Base-by-base conservation (phyloP, 1,284 basidiomycete species). In the Moesziomyces parantarcticus region DNA sequence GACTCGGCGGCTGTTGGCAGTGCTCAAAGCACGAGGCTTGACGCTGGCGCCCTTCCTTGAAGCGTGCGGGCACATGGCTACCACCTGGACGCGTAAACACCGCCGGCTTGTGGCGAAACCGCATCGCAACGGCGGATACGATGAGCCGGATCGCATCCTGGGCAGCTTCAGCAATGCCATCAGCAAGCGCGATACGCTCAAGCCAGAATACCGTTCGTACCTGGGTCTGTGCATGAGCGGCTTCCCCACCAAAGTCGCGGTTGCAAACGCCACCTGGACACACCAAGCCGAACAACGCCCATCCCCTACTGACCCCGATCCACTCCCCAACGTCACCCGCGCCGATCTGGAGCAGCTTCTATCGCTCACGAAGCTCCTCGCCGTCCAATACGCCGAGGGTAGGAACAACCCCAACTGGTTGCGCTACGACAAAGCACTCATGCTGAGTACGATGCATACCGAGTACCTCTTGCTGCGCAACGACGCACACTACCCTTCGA, bases 21-120 rank as follows among this genome's bases (percentile, higher is more conserved):
- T 50, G 14, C 22, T 69, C 7, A 68, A 65, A 22, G 14, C n/a
- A 1, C 39, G 26, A 25, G 58, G 58, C 1, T 20, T 69, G 43
- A 68, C 70, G 1, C 10, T 69, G 14, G 70, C 70, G 13, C 70
- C 70, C 3, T 69, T 73, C 23, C 29, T 62, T 22, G 70, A 73
- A 34, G 65, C 70, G 2, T 29, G 41, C 14, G n/a, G 22, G 7
- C 50, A 64, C 34, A 58, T 69, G 53, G 40, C 70, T 3, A 68
- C 65, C 26, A 61, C 44, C 3, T 73, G 70, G 70, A 48, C 53
- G 3, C 57, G 70, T 1, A 55, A 54, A 13, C 43, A 64, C 14
- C 69, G 69, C 18, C 26, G 26, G 0, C 50, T 71, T 4, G 21
- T 26, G 1, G 29, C 50, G 13, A 8, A 11, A 25, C 20, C 41